phyloP scores from a whole-genome alignment of 169 alveolate genomes.

The Miamiensis avidus region DNA sequence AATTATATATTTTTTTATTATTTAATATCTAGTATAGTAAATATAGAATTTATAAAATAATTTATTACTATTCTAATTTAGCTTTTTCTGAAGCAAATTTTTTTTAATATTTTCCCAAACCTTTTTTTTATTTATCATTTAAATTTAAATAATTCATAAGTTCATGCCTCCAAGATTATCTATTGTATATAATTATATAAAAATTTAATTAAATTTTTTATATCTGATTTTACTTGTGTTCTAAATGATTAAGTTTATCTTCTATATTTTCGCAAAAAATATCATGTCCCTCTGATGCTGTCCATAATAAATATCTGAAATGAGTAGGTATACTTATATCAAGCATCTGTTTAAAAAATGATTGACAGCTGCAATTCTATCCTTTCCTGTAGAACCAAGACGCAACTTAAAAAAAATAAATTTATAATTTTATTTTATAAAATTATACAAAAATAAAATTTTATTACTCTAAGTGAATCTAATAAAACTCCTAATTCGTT shows the following conservation, averaged over 20 bases:
- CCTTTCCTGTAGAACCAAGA: constrained; percentile 49
- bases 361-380: constrained; percentile 42
- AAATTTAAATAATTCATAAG: constrained; percentile 7
- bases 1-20: too few relatives aligned
- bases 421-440: too few relatives aligned
- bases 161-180: constrained; percentile 34
- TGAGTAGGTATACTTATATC: constrained; percentile 46
- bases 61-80: constrained; percentile 31
- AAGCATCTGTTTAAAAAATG: constrained; percentile 39
- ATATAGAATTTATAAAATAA: too few relatives aligned
- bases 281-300: constrained; percentile 25
- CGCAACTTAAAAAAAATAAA: too few relatives aligned
- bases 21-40: too few relatives aligned
- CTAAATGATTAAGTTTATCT: not conserved
- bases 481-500: constrained; percentile 36
- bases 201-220: not conserved
- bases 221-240: not conserved
- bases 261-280: constrained; percentile 15
- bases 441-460: too few relatives aligned
- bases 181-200: constrained; percentile 1
- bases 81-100: constrained; percentile 32
- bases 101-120: constrained; percentile 33
- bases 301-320: constrained; percentile 45
- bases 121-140: constrained; percentile 20
- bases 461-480: constrained; percentile 45